Evolutionary conservation across 306 rosid genomes (phyloP).

Genomic region (Quercus robur): DNA sequence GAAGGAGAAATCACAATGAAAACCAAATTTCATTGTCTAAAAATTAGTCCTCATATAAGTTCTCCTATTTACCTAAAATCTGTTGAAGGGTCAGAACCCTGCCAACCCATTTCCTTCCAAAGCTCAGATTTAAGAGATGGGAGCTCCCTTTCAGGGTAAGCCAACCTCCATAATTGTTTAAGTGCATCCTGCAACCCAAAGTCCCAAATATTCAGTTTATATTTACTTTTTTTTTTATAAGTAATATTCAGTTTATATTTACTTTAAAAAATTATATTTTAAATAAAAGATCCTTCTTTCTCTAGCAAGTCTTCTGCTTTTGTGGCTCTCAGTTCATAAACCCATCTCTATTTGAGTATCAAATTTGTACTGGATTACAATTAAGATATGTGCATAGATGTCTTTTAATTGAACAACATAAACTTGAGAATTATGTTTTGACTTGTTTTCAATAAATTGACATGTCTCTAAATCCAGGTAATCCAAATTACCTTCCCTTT

Average conservation of each 20-base stretch:
- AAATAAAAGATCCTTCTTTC: neutral
- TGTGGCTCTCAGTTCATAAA: neutral
- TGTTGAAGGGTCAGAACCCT: slow-evolving; percentile 94
- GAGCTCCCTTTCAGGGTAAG: slow-evolving; percentile 77
- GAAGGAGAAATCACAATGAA: neutral
- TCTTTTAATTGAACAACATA: neutral
- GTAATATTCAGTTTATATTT: neutral
- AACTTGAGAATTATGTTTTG: neutral
- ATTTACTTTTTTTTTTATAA: neutral
- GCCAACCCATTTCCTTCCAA: slow-evolving; percentile 99
- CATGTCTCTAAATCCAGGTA: neutral
- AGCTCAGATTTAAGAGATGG: slow-evolving; percentile 85
- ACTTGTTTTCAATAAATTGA: slow-evolving; percentile 6
- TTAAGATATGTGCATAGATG: slow-evolving; percentile 1
- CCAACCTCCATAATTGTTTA: slow-evolving; percentile 74
- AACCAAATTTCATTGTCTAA: neutral
- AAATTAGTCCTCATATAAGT: neutral
- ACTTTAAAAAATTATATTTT: neutral
- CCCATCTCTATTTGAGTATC: neutral
- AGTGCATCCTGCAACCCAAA: slow-evolving; percentile 69
- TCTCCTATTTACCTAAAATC: slow-evolving; percentile 76
- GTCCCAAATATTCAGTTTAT: neutral
- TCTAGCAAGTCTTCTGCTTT: neutral
- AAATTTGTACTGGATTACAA: neutral
- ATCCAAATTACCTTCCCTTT: neutral